A percentile compares a stretch with the other conserved stretches of the same genome.
Evolutionary conservation across 441 rosid species (phyloP).

Genomic region (Rhodomyrtus psidioides): DNA sequence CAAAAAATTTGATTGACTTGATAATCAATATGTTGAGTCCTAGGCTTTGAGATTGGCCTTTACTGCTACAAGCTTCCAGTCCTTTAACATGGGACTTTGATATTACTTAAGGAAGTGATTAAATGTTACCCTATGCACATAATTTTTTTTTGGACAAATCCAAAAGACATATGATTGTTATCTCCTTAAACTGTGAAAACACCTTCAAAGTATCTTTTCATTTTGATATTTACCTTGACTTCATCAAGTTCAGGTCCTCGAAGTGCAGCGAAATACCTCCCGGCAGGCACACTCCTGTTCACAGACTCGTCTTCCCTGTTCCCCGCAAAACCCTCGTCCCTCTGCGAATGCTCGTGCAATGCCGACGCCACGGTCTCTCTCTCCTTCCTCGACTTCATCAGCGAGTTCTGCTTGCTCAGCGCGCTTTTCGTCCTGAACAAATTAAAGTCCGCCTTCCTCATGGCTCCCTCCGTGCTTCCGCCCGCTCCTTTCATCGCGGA

Average conservation of each 20-base stretch:
- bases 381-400: slow-evolving; percentile 55
- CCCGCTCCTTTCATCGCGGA: slow-evolving; percentile 25
- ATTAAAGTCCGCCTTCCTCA: slow-evolving; percentile 58
- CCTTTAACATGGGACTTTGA: background rate
- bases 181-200: background rate
- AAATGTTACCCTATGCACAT: background rate
- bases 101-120: background rate
- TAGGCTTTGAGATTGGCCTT: background rate
- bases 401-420: slow-evolving; percentile 75
- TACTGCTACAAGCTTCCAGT: background rate
- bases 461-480: background rate
- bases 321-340: slow-evolving; percentile 17
- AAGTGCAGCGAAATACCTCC: slow-evolving; percentile 95
- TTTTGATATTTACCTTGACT: slow-evolving; percentile 62
- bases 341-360: slow-evolving; percentile 20
- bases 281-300: slow-evolving; percentile 68
- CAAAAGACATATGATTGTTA: background rate
- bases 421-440: slow-evolving; percentile 72
- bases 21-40: background rate
- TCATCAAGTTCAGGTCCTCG: slow-evolving; percentile 90
- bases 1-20: background rate
- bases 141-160: background rate
- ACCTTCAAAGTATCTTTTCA: background rate
- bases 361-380: slow-evolving; percentile 17
- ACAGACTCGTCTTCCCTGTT: slow-evolving; percentile 35